Base-by-base conservation (phyloP, 805 yeast genomes). In the Wickerhamomyces sydowiorum region DNA sequence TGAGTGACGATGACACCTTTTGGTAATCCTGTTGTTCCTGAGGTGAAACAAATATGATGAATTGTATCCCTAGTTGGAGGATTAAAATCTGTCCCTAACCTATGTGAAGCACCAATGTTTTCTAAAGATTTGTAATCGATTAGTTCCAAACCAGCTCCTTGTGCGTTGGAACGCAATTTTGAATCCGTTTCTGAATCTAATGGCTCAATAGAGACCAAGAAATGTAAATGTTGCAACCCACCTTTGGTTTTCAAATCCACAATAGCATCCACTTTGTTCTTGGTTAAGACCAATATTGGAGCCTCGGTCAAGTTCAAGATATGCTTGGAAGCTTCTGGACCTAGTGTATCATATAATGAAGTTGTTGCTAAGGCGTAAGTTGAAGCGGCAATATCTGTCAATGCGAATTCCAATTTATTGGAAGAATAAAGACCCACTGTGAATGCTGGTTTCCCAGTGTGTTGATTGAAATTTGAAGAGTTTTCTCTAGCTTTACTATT, bases 1-100 rank as follows among this genome's bases (percentile, higher is more conserved):
- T 78, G 82, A 8, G 73, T 61, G 2, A 68, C 40, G 10, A 71
- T 65, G n/a, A 73, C 83, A 25, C 84, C 84, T 56, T 78, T 78
- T 32, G 84, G 84, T n/a, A 68, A 54, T 5, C 82, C 82, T 3
- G 82, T 75, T 2, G 84, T 78, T 20, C 84, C 84, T 0, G 81
- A 75, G 4, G 84, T 78, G 56, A 78, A 78, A 31, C 76, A 73
- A 37, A 79, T 70, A 21, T 82, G 72, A 45, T 70, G 64, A 4
- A 62, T 48, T 38, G 61, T 64, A 6, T 66, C 62, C 1, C 73
- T 70, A 4, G 46, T 50, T 4, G 69, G 69, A 37, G 47, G 36
- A 47, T 49, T 45, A 23, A 30, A 41, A 32, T 37, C 23, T 13
- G 10, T 14, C n/a, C 62, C 50, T 46, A 48, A 45, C 42, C 73